Conservation (phyloP, 2,329 filamentous ascomycete species). For the Fusarium gaditjirri region DNA sequence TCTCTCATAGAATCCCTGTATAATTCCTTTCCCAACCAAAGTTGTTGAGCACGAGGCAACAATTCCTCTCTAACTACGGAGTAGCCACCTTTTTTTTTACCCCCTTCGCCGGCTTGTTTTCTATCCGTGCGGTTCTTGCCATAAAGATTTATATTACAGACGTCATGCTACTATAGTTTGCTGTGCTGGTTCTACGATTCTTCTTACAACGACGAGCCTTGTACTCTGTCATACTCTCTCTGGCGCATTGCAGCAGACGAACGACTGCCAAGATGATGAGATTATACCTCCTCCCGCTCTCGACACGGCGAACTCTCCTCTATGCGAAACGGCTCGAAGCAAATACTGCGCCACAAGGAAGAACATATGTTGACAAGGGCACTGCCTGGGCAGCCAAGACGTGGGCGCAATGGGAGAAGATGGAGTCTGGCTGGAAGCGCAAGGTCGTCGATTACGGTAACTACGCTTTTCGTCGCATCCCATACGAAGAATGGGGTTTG, state of each 20-base stretch:
- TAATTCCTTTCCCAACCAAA: conserved; percentile 6
- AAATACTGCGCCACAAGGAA: conserved; percentile 58
- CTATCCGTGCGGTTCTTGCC: conserved; percentile 10
- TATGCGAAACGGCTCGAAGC: conserved; percentile 84
- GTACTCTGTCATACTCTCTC: neutral
- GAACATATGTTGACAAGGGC: conserved; percentile 73
- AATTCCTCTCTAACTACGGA: conserved; percentile 1
- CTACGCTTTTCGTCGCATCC: conserved; percentile 83
- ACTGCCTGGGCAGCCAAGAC: conserved; percentile 77
- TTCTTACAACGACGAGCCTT: neutral
- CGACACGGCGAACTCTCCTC: conserved; percentile 87
- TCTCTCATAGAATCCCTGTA: conserved; percentile 1
- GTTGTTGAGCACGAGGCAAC: conserved; percentile 22
- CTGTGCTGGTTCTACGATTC: neutral
- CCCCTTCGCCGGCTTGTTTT: conserved; percentile 14
- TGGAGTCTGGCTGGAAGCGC: conserved; percentile 87
- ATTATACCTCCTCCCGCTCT: conserved; percentile 92
- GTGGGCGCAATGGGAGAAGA: conserved; percentile 90
- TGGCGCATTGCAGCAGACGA: neutral
- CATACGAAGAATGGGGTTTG: conserved; percentile 97
- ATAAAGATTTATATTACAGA: conserved; percentile 5
- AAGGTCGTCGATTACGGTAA: conserved; percentile 89
- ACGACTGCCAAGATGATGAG: conserved; percentile 79
- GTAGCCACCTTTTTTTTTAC: neutral
- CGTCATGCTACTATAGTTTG: conserved; percentile 35